Evolutionary conservation across 2,329 filamentous ascomycete genomes (phyloP), one percentile per base, ranked within the genome.

Genomic region (Ophiocordyceps robertsii): DNA sequence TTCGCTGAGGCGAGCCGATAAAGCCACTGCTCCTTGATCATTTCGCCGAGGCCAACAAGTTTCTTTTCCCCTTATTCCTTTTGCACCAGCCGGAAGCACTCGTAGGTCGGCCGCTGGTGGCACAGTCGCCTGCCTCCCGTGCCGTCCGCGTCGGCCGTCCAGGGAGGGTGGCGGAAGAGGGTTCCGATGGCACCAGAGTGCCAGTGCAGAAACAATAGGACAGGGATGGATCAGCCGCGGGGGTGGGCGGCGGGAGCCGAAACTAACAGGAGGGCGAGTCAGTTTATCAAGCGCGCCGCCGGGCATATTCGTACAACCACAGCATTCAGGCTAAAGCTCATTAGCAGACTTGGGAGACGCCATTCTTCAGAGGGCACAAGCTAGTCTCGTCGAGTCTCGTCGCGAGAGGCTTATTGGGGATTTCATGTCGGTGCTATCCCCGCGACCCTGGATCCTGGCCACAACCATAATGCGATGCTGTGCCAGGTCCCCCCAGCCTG

Each of bases 11-110:
- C 40, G 40, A 24, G n/a, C 33, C 33, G 41, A 38, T 16, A 24
- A 36, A 38, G 27, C 29, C 36, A 35, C 36, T n/a, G 36, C 36
- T 42, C 41, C 41, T 38, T 38, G 17, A 27, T 42, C 41, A 42
- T 42, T 35, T 42, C 41, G 29, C 17, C 6, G 14, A 27, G 5
- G 14, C 17, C 7, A 14, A 13, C n/a, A 24, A 11, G 16, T 9
- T 19, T 14, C 6, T 17, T 29, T 24, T 36, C 19, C 7, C 16
- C 16, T 12, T 36, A n/a, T 36, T 36, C 16, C 9, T 6, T 36
- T 36, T 17, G 13, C 17, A 17, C 6, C 16, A 36, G 3, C 33
- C 33, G 33, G 33, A 36, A 36, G 33, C 33, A 36, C 19, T 24
- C 7, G 16, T 6, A 13, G 19, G n/a, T n/a, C n/a, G n/a, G n/a